phyloP scores from a whole-genome alignment of 192 early-diverging fungal species.

The Coemansia biformis region DNA sequence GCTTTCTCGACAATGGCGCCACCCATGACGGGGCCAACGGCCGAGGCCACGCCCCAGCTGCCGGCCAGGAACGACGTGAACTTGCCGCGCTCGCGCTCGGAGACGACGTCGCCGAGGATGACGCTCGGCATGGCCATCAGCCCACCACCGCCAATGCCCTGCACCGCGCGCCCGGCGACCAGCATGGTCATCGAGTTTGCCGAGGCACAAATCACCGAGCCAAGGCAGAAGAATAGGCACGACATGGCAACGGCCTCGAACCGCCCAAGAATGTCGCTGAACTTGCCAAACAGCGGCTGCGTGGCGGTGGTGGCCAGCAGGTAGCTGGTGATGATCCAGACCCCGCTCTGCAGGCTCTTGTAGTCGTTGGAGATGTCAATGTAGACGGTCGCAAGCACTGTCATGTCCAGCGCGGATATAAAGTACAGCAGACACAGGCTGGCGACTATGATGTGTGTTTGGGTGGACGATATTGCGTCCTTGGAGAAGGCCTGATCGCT shows the following conservation, averaged over 20 bases:
- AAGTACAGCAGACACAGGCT: slow-evolving; percentile 52
- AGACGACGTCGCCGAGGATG: slow-evolving; percentile 62
- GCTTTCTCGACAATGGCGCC: slow-evolving; percentile 55
- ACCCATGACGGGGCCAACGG: slow-evolving; percentile 58
- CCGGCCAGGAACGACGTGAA: slow-evolving; percentile 55
- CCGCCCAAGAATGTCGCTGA: slow-evolving; percentile 79
- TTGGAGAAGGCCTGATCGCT: slow-evolving; percentile 25
- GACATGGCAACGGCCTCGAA: slow-evolving; percentile 53
- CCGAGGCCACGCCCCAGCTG: slow-evolving; percentile 56
- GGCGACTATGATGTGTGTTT: slow-evolving; percentile 12
- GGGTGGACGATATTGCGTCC: slow-evolving; percentile 5
- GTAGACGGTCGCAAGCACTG: slow-evolving; percentile 70
- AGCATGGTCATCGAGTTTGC: slow-evolving; percentile 62
- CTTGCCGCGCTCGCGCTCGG: slow-evolving; percentile 57
- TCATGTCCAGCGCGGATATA: slow-evolving; percentile 65
- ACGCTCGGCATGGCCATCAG: slow-evolving; percentile 60
- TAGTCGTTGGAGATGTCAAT: slow-evolving; percentile 59
- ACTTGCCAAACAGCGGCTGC: slow-evolving; percentile 73
- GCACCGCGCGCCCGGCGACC: slow-evolving; percentile 61
- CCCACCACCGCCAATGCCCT: slow-evolving; percentile 68
- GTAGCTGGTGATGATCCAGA: slow-evolving; percentile 77
- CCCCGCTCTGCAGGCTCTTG: slow-evolving; percentile 54
- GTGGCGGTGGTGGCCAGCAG: slow-evolving; percentile 66
- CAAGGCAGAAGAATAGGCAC: slow-evolving; percentile 50
- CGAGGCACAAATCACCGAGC: slow-evolving; percentile 53